Evolutionary conservation across 495 filamentous ascomycete species (phyloP), one percentile per base, ranked within the genome.

Genomic region (Sporormia fimetaria): DNA sequence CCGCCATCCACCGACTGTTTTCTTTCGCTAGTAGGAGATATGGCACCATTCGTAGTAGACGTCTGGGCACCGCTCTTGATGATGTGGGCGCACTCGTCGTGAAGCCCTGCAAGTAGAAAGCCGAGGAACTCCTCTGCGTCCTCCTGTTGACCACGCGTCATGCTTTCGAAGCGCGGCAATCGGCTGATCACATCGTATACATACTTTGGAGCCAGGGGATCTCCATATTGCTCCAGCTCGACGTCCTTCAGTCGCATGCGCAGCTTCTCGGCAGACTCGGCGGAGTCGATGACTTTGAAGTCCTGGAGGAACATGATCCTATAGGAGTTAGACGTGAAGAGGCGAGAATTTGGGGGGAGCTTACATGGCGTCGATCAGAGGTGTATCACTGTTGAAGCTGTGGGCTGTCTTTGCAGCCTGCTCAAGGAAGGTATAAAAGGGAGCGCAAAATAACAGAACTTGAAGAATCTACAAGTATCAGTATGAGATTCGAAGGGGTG

Each of bases 51-150:
- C 21, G 65, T 60, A 18, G 63, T 65, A 8, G 63, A 60, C 1
- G 23, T 24, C 2, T 46, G 26, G 5, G 20, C 32, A 15, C 36
- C 46, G 12, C 48, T 55, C 34, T 73, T 75, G 63, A 87, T 81
- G 22, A 84, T 78, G 36, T 78, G 72, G 24, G 75, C 71, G 53
- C 86, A 94, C 60, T 98, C 90, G 40, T 95, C 87, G 54, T 96
- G 87, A 30, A 98, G 73, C 35, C 84, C 83, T 51, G 93, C 87
- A 6, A 98, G 69, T 25, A 96, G 68, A 51, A 96, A 95, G 0
- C 90, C 92, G 5, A 98, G 67, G 59, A 98, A 98, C 47, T 98
- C 90, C 57, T 98, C 85, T 6, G 92, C 92, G 65, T 98, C 90
- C 68, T 98, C 87, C 57, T 98, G 90, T 42, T 96, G 92, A 1